These are phyloP conservation scores for Ambrosia hybrid DNA, from an alignment of 140 eudicot genomes.

Conservation along the genomic window DNA sequence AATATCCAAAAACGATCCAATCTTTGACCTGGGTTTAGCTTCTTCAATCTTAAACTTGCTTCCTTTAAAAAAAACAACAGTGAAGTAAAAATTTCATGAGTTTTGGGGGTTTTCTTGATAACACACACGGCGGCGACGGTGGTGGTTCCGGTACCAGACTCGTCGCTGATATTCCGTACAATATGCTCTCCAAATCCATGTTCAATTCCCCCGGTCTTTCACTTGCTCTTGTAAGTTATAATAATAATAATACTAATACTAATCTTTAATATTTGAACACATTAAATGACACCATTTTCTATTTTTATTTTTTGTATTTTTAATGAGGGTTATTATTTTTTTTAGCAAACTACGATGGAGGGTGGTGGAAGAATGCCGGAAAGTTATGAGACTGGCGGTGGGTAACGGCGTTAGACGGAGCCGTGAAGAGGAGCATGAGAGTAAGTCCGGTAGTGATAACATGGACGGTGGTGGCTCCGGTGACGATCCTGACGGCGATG, in stretches of 20 bases:
- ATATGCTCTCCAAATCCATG: constrained; percentile 64
- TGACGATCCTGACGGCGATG: constrained; percentile 70
- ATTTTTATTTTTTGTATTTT: neutral
- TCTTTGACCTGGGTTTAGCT: constrained; percentile 29
- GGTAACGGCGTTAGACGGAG: constrained; percentile 54
- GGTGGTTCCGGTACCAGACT: constrained; percentile 58
- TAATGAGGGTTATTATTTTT: neutral
- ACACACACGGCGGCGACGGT: constrained; percentile 52
- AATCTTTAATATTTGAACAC: neutral
- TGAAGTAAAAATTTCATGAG: constrained; percentile 53
- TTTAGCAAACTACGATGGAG: constrained; percentile 77
- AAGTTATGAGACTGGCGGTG: constrained; percentile 40
- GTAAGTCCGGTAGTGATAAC: constrained; percentile 94
- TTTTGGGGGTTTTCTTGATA: constrained; percentile 94
- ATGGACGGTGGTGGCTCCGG: constrained; percentile 91
- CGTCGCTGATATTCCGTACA: constrained; percentile 59
- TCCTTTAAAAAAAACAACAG: neutral
- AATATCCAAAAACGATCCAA: constrained; percentile 12
- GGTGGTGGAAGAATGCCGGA: constrained; percentile 48
- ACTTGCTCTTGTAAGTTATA: constrained; percentile 65
- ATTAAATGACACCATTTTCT: neutral
- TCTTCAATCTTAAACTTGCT: neutral
- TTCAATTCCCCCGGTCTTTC: constrained; percentile 93
- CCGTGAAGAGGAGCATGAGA: constrained; percentile 90
- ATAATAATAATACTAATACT: neutral